Evolutionary conservation across 2,329 filamentous ascomycete species (phyloP), one percentile per base, ranked within the genome.

Genomic region (Cercospora nicotianae): DNA sequence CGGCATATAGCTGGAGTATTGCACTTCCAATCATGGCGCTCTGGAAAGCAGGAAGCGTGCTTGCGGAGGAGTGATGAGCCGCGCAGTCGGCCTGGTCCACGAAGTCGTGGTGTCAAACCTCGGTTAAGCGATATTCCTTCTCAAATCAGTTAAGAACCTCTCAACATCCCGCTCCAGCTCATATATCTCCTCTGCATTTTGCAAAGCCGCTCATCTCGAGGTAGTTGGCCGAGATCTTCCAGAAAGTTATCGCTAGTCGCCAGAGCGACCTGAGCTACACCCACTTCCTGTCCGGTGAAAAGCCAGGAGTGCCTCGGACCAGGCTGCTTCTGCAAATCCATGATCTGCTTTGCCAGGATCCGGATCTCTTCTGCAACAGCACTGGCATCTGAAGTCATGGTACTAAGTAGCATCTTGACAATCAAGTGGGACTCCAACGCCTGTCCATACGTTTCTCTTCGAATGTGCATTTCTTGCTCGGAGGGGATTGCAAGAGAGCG

Each of bases 341-440:
- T n/a, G 39, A 80, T 72, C 26, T 76, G 63, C n/a, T 66, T 63
- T 9, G 74, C 76, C 31, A 78, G 61, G 1, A 57, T 60, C 53
- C 79, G 78, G 6, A 72, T 72, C 39, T 77, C 73, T 3, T 63
- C 61, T 61, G 80, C 79, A 5, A 79, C n/a, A 13, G 65, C 63
- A 12, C 62, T 26, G 20, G 78, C 59, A 18, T 75, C 69, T 8
- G 42, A 18, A 20, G 73, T 72, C 36, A 67, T 68, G 6, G 74
- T 45, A 8, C 68, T 66, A 5, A 75, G 58, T 0, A 75, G 66
- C 10, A 74, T 70, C 48, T 76, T 74, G 42, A 71, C 63, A 18
- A 75, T 67, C 28, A 65, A 55, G 2, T 73, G 64, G 33, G 69
- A 71, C 61, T 76, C 73, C 23, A 75, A 20, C 1, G 69, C 68